Conservation (phyloP, 2,329 filamentous ascomycete species). For the Colletotrichum tanaceti region DNA sequence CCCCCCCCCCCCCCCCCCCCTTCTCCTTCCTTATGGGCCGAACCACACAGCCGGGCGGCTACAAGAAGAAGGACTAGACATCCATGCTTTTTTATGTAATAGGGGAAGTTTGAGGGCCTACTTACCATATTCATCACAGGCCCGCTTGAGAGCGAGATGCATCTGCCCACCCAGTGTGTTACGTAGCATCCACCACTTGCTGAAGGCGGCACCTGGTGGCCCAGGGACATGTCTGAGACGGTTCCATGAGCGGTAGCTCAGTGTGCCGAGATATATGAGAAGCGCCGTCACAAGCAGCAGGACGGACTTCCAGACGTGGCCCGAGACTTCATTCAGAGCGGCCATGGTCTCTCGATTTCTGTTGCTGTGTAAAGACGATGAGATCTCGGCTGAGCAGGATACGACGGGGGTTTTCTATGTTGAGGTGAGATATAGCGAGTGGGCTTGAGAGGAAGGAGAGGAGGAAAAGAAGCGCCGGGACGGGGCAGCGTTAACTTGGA, state of each 20-base stretch:
- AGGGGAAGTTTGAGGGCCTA: slow-evolving; percentile 7
- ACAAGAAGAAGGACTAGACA: too few species aligned
- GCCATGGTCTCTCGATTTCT: slow-evolving; percentile 27
- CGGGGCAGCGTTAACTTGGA: not conserved
- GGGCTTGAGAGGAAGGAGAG: not conserved
- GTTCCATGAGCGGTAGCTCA: slow-evolving; percentile 46
- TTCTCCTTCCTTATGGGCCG: not conserved
- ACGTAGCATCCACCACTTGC: slow-evolving; percentile 50
- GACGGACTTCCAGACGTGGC: slow-evolving; percentile 19
- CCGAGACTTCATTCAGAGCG: slow-evolving; percentile 7
- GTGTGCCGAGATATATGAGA: slow-evolving; percentile 29
- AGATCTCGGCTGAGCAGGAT: too few species aligned
- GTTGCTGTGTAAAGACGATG: not conserved
- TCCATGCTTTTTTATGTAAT: not conserved
- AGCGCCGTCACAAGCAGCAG: slow-evolving; percentile 22
- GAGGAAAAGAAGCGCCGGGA: not conserved
- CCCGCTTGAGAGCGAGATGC: slow-evolving; percentile 42
- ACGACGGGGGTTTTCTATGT: not conserved
- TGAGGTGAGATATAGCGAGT: not conserved
- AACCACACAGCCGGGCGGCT: slow-evolving; percentile 1
- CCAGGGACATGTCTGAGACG: slow-evolving; percentile 51
- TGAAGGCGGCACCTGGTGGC: slow-evolving; percentile 49
- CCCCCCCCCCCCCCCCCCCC: slow-evolving; percentile 1
- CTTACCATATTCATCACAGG: slow-evolving; percentile 41
- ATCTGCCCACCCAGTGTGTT: slow-evolving; percentile 43